phyloP scores from a whole-genome alignment of 495 filamentous ascomycete genomes.

The Neurospora intermedia region DNA sequence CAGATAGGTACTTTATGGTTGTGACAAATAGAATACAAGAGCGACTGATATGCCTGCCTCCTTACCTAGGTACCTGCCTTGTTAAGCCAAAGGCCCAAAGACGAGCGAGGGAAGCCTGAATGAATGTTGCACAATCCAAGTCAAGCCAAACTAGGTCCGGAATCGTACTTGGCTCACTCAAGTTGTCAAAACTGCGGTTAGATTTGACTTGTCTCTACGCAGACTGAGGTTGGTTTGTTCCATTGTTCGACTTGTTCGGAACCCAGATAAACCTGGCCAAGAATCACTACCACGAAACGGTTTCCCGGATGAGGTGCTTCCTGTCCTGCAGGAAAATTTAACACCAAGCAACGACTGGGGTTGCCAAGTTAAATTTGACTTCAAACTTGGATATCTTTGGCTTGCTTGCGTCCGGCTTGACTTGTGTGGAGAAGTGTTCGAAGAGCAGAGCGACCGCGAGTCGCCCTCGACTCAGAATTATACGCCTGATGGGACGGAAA shows the following conservation, averaged over 20 bases:
- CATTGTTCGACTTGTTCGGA: neutral
- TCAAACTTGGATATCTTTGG: neutral
- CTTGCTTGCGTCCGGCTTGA: neutral
- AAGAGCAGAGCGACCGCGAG: neutral
- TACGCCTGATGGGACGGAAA: neutral
- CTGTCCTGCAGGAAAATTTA: neutral
- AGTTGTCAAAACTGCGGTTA: neutral
- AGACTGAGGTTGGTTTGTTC: neutral
- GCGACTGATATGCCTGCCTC: neutral
- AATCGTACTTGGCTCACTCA: neutral
- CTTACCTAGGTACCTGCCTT: neutral
- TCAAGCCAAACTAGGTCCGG: neutral
- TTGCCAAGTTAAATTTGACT: neutral
- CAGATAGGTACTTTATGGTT: too few species aligned
- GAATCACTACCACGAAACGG: neutral
- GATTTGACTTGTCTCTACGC: neutral
- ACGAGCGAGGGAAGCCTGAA: neutral
- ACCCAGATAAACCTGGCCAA: neutral
- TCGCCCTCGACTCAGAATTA: neutral
- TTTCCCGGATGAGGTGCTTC: neutral
- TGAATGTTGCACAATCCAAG: neutral
- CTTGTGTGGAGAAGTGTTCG: neutral
- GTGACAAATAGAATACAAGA: neutral
- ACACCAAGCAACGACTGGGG: neutral
- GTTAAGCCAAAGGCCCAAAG: neutral